Percentiles rank a stretch among this genome's conserved stretches.
Conservation (phyloP, 495 filamentous ascomycete genomes). For the Podospora appendiculata region DNA sequence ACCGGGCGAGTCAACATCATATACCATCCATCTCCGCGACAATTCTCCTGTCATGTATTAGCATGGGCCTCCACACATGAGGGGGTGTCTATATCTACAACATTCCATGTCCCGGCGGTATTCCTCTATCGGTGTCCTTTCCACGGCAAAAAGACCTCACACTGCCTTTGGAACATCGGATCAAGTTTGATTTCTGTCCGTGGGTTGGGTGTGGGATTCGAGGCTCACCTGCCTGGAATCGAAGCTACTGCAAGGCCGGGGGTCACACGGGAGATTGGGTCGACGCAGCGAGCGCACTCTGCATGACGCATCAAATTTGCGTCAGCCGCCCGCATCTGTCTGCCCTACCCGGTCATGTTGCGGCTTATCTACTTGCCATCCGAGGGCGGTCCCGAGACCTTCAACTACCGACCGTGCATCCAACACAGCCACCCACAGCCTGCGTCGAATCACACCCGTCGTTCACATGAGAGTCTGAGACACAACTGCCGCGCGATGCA, state of each 20-base stretch:
- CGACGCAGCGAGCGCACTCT: conserved; percentile 22
- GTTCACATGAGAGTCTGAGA: conserved; percentile 5
- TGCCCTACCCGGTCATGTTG: not conserved
- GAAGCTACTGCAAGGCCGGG: conserved; percentile 11
- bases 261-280: conserved; percentile 7
- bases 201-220: conserved; percentile 4
- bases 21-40: not conserved
- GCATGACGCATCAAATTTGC: conserved; percentile 4
- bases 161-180: too few relatives aligned
- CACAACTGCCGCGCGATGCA: conserved; percentile 7
- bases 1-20: conserved; percentile 1
- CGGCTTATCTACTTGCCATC: conserved; percentile 4
- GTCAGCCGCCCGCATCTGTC: conserved; percentile 8
- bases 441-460: conserved; percentile 2
- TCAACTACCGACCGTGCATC: not conserved
- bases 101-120: not conserved
- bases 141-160: not conserved
- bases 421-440: too few relatives aligned
- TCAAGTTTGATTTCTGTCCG: not conserved
- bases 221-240: conserved; percentile 8
- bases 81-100: not conserved
- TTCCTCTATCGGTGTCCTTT: not conserved
- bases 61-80: not conserved
- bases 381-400: conserved; percentile 6
- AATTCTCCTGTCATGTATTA: not conserved